Evolutionary conservation across 192 early-diverging fungal species (phyloP).

Genomic region (Backusella liffmaniae): DNA sequence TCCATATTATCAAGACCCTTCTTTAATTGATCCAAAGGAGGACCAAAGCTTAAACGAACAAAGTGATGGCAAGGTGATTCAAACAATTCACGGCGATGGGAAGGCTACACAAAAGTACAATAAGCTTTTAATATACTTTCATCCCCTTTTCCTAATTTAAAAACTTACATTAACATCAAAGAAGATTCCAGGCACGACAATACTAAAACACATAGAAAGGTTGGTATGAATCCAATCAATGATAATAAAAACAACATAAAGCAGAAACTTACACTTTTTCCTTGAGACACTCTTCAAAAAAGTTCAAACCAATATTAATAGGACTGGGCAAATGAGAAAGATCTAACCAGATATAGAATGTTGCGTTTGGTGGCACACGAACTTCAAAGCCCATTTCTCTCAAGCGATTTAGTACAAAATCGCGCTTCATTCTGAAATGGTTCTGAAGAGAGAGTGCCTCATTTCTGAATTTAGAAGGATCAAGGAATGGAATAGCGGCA

Average conservation of each 20-base stretch:
- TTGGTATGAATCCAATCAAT: not conserved
- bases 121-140: not conserved
- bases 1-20: slow-evolving; percentile 46
- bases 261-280: slow-evolving; percentile 48
- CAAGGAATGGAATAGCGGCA: slow-evolving; percentile 49
- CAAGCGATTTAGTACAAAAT: slow-evolving; percentile 42
- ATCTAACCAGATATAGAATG: slow-evolving; percentile 54
- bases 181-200: slow-evolving; percentile 47
- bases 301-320: slow-evolving; percentile 46
- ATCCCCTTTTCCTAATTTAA: not conserved
- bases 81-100: slow-evolving; percentile 50
- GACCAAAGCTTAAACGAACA: slow-evolving; percentile 49
- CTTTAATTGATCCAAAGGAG: slow-evolving; percentile 47
- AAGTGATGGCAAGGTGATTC: slow-evolving; percentile 50
- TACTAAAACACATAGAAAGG: not conserved
- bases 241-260: not conserved
- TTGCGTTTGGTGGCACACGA: slow-evolving; percentile 39
- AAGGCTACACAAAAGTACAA: slow-evolving; percentile 26
- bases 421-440: slow-evolving; percentile 45
- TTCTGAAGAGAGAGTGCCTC: slow-evolving; percentile 45
- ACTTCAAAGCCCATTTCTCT: slow-evolving; percentile 39
- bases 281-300: slow-evolving; percentile 52
- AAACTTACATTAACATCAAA: slow-evolving; percentile 52
- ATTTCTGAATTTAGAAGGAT: slow-evolving; percentile 33
- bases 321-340: slow-evolving; percentile 41